Evolutionary conservation across 345 rosid species (phyloP).

Genomic region (Hibiscus trionum): DNA sequence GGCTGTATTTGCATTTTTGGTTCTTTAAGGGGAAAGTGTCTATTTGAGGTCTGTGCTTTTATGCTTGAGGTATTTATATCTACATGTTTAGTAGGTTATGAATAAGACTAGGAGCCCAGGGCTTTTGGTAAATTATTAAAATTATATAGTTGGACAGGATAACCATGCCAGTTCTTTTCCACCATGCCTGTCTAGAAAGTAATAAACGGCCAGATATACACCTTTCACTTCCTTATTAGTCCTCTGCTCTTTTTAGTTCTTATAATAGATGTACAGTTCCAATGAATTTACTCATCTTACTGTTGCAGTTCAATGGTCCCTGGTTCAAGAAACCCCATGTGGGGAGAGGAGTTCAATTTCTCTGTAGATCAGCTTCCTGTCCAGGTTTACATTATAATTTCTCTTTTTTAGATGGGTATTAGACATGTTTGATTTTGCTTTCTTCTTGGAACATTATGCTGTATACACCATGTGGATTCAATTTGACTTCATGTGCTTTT

Average conservation of each 20-base stretch:
- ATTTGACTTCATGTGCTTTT: neutral
- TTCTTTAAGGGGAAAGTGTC: neutral
- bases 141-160: neutral
- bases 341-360: slow-evolving; percentile 98
- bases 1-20: neutral
- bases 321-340: slow-evolving; percentile 97
- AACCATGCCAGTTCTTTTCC: neutral
- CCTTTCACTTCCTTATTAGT: neutral
- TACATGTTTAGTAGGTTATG: no score
- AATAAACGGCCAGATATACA: neutral
- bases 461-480: neutral
- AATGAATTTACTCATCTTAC: slow-evolving; percentile 12
- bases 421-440: neutral
- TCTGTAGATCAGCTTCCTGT: slow-evolving; percentile 84
- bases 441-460: neutral
- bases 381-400: slow-evolving; percentile 42
- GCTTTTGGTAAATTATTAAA: neutral
- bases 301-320: slow-evolving; percentile 88
- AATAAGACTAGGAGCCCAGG: neutral
- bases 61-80: neutral
- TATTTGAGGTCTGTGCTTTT: neutral
- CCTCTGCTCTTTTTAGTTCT: neutral
- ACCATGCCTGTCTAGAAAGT: neutral
- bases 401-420: neutral
- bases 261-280: neutral